Evolutionary conservation across 768 basidiomycete species (phyloP).

Genomic region (Boletus subcaerulescens): DNA sequence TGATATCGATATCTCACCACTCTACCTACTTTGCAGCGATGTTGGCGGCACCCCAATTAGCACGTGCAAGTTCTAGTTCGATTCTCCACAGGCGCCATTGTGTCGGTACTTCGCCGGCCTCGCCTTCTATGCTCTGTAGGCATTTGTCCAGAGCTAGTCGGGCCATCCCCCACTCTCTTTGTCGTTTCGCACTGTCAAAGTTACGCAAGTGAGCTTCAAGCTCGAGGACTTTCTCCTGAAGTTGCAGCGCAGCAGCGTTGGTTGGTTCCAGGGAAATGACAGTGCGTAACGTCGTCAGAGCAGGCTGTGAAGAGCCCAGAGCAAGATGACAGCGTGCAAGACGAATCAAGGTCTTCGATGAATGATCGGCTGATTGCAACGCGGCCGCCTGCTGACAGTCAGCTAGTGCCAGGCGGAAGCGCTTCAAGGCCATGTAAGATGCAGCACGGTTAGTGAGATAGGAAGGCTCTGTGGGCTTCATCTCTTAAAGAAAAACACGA

Average conservation of each 20-base stretch:
- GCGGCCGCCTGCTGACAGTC: conserved; percentile 77
- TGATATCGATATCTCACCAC: neutral
- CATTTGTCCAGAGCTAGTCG: conserved; percentile 80
- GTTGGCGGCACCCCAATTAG: conserved; percentile 71
- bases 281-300: conserved; percentile 62
- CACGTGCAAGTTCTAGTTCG: conserved; percentile 71
- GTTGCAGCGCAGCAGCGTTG: conserved; percentile 57
- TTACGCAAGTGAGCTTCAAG: conserved; percentile 67
- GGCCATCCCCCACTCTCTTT: conserved; percentile 75
- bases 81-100: conserved; percentile 82
- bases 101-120: conserved; percentile 69
- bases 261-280: conserved; percentile 60
- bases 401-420: conserved; percentile 66
- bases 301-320: conserved; percentile 64
- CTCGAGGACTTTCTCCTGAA: conserved; percentile 56
- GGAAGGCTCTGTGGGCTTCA: conserved; percentile 64
- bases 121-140: conserved; percentile 66
- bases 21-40: conserved; percentile 66
- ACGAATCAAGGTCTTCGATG: conserved; percentile 76
- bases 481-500: conserved; percentile 35
- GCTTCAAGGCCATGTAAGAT: conserved; percentile 77
- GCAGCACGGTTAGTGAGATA: conserved; percentile 87
- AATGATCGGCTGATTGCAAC: conserved; percentile 59
- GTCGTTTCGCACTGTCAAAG: conserved; percentile 52
- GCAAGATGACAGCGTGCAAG: conserved; percentile 84